phyloP scores from a whole-genome alignment of 768 basidiomycete genomes.

The Boletus rufocinnamomeus region DNA sequence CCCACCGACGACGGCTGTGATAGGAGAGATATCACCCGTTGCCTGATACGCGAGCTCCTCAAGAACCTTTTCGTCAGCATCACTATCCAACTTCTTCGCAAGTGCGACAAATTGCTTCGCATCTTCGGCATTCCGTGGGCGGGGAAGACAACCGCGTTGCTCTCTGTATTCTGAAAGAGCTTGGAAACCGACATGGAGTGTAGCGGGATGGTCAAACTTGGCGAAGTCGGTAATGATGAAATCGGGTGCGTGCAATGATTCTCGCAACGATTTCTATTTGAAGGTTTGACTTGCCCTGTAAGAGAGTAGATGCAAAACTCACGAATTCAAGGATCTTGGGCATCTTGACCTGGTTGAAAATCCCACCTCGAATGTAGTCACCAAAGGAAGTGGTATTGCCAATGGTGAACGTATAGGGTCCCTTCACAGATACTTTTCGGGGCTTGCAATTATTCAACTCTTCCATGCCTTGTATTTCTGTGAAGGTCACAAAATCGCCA shows the following conservation, averaged over 20 bases:
- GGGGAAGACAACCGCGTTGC: constrained; percentile 68
- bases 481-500: constrained; percentile 96
- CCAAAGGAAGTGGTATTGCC: constrained; percentile 83
- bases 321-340: constrained; percentile 95
- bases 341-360: constrained; percentile 99
- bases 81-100: constrained; percentile 75
- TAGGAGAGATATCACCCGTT: constrained; percentile 83
- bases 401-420: constrained; percentile 96
- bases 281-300: constrained; percentile 1
- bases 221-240: constrained; percentile 95
- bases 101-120: constrained; percentile 69
- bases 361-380: constrained; percentile 83
- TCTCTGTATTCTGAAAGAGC: constrained; percentile 80
- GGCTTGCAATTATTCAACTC: constrained; percentile 91
- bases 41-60: constrained; percentile 91
- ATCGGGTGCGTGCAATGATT: constrained; percentile 80
- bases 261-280: constrained; percentile 85
- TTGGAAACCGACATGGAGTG: constrained; percentile 93
- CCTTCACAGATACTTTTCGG: constrained; percentile 89
- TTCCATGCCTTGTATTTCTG: constrained; percentile 93
- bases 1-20: constrained; percentile 92
- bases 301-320: constrained; percentile 35
- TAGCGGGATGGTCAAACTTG: constrained; percentile 91
- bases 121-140: constrained; percentile 80
- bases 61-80: constrained; percentile 79